Evolutionary conservation across 2,329 filamentous ascomycete genomes (phyloP), one percentile per base, ranked within the genome.

Genomic region (Fusarium tricinctum): DNA sequence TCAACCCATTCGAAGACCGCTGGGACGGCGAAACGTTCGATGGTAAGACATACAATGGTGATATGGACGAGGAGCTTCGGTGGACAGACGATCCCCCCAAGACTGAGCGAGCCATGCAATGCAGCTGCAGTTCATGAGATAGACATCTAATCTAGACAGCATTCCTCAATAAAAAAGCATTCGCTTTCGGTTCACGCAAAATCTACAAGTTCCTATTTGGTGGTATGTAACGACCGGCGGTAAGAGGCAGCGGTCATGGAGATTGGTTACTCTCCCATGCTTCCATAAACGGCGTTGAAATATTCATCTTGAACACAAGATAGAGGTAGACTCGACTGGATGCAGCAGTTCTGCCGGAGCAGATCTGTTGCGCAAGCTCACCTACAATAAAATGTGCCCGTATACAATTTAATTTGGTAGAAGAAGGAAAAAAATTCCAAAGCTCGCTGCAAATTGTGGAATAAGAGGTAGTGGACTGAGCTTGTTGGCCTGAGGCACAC

Each of bases 51-150:
- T 83, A 86, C 83, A 70, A 83, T 59, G 86, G 88, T 58, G 83
- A 96, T 68, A 82, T 81, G 52, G 88, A 89, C 17, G 92, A 97
- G 76, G 95, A 97, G 78, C 85, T 90, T 71, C 85, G 94, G 66
- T 97, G 93, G 83, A 93, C 90, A 71, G 91, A 92, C 3, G 94
- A 97, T 80, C 93, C 97, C 55, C 95, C 95, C 1, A 89, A 86
- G 76, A 85, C 85, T 45, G 89, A 90, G 79, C 87, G 93, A 70
- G 92, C 92, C 33, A 89, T 97, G 87, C 95, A 97, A 82, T 98
- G 96, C 78, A 97, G 93, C 77, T 99, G 96, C 80, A 97, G 93
- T 77, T 97, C 95, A 23, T 54, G 20, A 47, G 28, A 30, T 97
- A 83, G 52, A 60, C 20, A 32, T 15, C 15, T 23, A 66, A 32